A percentile compares a stretch with the other conserved stretches of the same genome.
These are phyloP conservation scores for Quambalaria eucalypti DNA, from an alignment of 1,284 basidiomycete genomes.

Conservation along the genomic window DNA sequence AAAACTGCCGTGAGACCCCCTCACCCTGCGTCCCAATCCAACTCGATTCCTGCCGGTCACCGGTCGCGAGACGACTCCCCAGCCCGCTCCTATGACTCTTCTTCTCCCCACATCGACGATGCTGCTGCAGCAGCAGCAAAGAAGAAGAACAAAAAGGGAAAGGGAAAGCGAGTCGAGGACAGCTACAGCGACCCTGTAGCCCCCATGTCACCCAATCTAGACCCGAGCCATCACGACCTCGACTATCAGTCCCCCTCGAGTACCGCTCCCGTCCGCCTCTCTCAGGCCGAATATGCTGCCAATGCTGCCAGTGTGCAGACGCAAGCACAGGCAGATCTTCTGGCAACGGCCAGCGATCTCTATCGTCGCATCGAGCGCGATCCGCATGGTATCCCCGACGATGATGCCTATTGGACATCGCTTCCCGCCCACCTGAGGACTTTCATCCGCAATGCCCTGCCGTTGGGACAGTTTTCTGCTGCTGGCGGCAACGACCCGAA, in stretches of 20 bases:
- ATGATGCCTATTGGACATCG: constrained; percentile 57
- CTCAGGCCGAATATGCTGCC: constrained; percentile 1
- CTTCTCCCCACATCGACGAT: neutral
- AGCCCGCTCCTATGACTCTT: neutral
- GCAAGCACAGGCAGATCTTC: constrained; percentile 41
- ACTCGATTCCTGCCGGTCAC: neutral
- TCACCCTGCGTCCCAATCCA: neutral
- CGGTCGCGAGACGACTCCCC: constrained; percentile 1
- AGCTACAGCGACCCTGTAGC: constrained; percentile 19
- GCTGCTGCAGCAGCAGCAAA: constrained; percentile 24
- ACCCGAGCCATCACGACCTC: constrained; percentile 14
- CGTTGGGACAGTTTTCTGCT: constrained; percentile 43
- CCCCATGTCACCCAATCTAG: constrained; percentile 12
- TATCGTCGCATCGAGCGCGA: constrained; percentile 45
- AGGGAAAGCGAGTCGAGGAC: constrained; percentile 25
- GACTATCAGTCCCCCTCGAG: neutral
- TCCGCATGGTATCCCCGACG: constrained; percentile 47
- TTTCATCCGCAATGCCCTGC: constrained; percentile 56
- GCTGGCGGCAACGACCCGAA: constrained; percentile 31
- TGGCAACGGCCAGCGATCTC: constrained; percentile 43
- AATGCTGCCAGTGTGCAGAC: constrained; percentile 23
- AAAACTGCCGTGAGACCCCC: neutral
- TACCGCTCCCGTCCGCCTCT: neutral
- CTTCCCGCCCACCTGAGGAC: constrained; percentile 54
- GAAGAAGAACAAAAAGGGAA: constrained; percentile 42